phyloP scores from a whole-genome alignment of 768 basidiomycete genomes.

The Rhodotorula paludigena region DNA sequence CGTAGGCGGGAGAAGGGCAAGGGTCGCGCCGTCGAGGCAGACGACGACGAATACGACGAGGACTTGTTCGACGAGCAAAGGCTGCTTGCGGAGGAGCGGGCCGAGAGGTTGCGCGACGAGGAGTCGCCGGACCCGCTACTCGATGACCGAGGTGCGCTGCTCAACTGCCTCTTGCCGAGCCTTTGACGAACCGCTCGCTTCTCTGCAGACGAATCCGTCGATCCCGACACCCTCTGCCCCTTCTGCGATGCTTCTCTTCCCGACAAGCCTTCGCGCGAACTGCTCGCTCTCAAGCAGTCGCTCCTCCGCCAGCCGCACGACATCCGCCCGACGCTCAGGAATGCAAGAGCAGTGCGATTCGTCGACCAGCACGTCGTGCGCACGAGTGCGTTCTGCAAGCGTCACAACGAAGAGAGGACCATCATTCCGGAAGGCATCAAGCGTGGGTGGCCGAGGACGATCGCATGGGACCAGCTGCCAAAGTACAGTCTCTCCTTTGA shows the following conservation, averaged over 20 bases:
- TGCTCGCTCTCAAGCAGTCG: slow-evolving; percentile 18
- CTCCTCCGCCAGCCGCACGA: slow-evolving; percentile 25
- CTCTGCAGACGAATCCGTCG: slow-evolving; percentile 6
- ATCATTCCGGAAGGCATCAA: slow-evolving; percentile 29
- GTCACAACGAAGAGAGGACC: slow-evolving; percentile 31
- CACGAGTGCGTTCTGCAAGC: slow-evolving; percentile 31
- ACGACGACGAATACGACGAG: not conserved
- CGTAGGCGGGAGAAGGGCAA: not conserved
- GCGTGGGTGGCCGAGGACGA: slow-evolving; percentile 26
- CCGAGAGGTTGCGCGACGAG: not conserved
- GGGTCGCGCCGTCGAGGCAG: not conserved
- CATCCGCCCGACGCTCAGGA: not conserved
- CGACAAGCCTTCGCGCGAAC: slow-evolving; percentile 7
- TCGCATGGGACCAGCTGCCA: slow-evolving; percentile 23
- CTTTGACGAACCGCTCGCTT: no score
- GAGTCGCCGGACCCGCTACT: not conserved
- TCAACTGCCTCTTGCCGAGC: no score
- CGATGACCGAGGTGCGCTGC: not conserved
- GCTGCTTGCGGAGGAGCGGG: no score
- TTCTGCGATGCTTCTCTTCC: slow-evolving; percentile 39
- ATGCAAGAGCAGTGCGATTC: slow-evolving; percentile 24
- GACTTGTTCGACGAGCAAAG: no score
- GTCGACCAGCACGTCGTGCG: slow-evolving; percentile 19
- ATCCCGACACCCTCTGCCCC: slow-evolving; percentile 36
- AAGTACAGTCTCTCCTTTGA: slow-evolving; percentile 9